These are phyloP conservation scores for Saccharomycopsis schoenii DNA, from an alignment of 805 yeast genomes.

Conservation along the genomic window DNA sequence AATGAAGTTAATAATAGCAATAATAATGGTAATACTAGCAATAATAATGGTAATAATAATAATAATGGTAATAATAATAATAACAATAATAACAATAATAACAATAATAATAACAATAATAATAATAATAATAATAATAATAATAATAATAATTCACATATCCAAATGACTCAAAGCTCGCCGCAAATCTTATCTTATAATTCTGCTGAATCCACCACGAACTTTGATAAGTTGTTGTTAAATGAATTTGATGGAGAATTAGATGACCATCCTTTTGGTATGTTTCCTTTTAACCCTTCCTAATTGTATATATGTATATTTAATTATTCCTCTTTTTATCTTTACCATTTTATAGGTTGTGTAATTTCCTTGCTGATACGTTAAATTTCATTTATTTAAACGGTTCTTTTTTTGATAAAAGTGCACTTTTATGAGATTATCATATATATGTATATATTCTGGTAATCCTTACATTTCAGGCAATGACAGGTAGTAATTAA, in stretches of 20 bases:
- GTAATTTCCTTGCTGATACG: too few relatives aligned
- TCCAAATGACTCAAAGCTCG: neutral
- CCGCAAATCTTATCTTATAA: neutral
- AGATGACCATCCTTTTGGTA: conserved; percentile 17
- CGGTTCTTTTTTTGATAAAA: too few relatives aligned
- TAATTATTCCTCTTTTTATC: neutral
- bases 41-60: neutral
- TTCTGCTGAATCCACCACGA: neutral
- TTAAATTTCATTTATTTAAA: too few relatives aligned
- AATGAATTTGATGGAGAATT: conserved; percentile 7
- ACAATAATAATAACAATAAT: neutral
- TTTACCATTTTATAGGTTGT: too few relatives aligned
- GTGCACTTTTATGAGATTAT: too few relatives aligned
- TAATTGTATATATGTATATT: neutral
- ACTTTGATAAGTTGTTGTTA: neutral
- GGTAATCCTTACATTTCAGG: too few relatives aligned
- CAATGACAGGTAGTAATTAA: too few relatives aligned
- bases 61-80: neutral
- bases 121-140: neutral
- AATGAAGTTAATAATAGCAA: neutral
- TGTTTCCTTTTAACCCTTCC: conserved; percentile 21
- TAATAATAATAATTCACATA: neutral
- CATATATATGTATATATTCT: too few relatives aligned
- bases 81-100: neutral
- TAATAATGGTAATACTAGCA: neutral